Evolutionary conservation across 495 filamentous ascomycete genomes (phyloP).

Genomic region (Durotheca rogersii): DNA sequence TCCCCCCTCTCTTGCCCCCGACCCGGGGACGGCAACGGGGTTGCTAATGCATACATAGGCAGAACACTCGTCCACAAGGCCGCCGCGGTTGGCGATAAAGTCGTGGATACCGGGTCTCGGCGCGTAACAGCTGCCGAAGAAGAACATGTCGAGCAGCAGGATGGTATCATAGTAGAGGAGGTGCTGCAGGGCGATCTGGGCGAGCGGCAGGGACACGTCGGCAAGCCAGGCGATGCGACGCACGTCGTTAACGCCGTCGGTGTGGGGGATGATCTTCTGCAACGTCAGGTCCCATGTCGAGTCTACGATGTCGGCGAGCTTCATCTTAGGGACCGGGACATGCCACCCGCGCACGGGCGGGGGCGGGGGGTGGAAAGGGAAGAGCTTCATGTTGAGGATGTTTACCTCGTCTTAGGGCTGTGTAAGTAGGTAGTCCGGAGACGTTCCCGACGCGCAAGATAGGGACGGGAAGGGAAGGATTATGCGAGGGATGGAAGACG

Average conservation of each 20-base stretch:
- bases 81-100: constrained; percentile 66
- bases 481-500: constrained; percentile 22
- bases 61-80: constrained; percentile 80
- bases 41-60: constrained; percentile 64
- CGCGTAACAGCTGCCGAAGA: constrained; percentile 87
- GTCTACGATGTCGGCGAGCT: constrained; percentile 68
- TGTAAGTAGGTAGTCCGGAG: neutral
- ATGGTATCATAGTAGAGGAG: constrained; percentile 88
- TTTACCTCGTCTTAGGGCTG: constrained; percentile 72
- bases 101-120: constrained; percentile 71
- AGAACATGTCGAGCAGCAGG: constrained; percentile 87
- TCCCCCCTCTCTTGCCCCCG: neutral
- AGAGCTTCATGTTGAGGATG: constrained; percentile 94
- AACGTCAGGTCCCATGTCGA: constrained; percentile 91
- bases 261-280: constrained; percentile 74
- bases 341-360: constrained; percentile 79
- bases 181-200: constrained; percentile 80
- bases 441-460: neutral
- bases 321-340: constrained; percentile 86
- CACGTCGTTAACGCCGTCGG: constrained; percentile 88
- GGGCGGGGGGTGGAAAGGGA: constrained; percentile 76
- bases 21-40: neutral
- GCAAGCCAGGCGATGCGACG: constrained; percentile 78
- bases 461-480: neutral
- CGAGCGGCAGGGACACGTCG: constrained; percentile 80